Evolutionary conservation across 176 grass and related monocot genomes (phyloP), one percentile per base, ranked within the genome.

Genomic region (Chloris gayana): DNA sequence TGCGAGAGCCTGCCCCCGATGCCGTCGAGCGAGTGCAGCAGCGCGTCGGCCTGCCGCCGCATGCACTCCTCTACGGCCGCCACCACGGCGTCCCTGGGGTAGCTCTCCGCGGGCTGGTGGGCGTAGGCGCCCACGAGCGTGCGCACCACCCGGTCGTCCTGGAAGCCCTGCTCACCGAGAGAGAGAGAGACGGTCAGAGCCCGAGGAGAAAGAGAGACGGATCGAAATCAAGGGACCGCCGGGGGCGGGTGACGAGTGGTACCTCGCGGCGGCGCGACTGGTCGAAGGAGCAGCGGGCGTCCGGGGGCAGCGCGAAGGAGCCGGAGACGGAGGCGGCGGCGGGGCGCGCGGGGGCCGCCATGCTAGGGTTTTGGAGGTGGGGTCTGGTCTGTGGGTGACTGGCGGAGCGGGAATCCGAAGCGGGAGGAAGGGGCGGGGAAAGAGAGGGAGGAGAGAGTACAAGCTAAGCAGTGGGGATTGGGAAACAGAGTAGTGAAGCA

Each of bases 41-140:
- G 79, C 15, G 65, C 88, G 47, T 99, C 97, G 41, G 93, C 93
- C 82, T 99, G 91, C 79, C 86, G 95, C 73, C 91, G 87, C 93
- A 99, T 99, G 87, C 93, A 96, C 82, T 89, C 91, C 82, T 99
- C 93, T 42, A 99, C 91, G 74, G 85, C 87, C 39, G 75, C 85
- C 83, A 91, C 83, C 15, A 96, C 82, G 10, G 86, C 64, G 60
- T 99, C 93, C 77, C 53, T 96, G 45, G 84, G 78, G 87, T 88
- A 85, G 78, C 80, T 66, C 18, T 82, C 60, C 74, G n/a, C n/a
- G n/a, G 59, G 69, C 61, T 57, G 46, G 7, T 37, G 35, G 5
- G 35, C 35, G 35, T 37, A 37, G 35, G 84, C 88, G 86, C 91
- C 95, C 35, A 89, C 88, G 76, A 90, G 84, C 49, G 97, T 82